Evolutionary conservation across 352 stramenopile genomes (phyloP).

Genomic region (Peronospora farinosa): DNA sequence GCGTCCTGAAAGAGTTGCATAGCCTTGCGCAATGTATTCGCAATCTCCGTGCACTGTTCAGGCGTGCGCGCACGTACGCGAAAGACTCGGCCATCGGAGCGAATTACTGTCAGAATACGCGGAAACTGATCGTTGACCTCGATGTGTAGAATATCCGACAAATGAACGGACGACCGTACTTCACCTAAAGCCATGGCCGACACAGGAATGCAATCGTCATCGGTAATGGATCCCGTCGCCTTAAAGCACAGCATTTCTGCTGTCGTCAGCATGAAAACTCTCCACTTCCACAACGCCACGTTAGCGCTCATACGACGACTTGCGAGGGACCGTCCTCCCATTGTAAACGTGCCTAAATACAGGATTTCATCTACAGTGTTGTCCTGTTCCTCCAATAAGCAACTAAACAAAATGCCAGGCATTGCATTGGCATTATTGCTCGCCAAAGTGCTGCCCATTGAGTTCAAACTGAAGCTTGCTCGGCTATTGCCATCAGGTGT

Average conservation of each 20-base stretch:
- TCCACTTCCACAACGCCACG: constrained; percentile 74
- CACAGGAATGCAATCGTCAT: constrained; percentile 20
- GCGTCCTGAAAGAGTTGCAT: constrained; percentile 69
- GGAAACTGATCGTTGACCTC: constrained; percentile 67
- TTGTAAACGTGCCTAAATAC: constrained; percentile 73
- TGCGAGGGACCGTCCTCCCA: constrained; percentile 61
- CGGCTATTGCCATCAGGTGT: constrained; percentile 10
- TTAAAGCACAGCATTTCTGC: constrained; percentile 79
- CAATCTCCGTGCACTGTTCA: constrained; percentile 62
- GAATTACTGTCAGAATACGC: constrained; percentile 68
- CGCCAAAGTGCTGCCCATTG: constrained; percentile 14
- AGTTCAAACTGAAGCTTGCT: constrained; percentile 29
- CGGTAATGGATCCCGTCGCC: constrained; percentile 29
- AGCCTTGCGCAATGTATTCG: constrained; percentile 37
- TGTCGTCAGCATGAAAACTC: constrained; percentile 69
- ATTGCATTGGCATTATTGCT: constrained; percentile 23
- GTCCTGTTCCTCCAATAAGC: constrained; percentile 65
- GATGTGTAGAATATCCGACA: constrained; percentile 75
- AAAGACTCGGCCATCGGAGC: constrained; percentile 65
- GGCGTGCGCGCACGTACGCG: constrained; percentile 57
- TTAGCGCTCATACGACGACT: constrained; percentile 67
- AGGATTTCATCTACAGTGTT: constrained; percentile 73
- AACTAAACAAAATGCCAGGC: constrained; percentile 67
- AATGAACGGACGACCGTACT: constrained; percentile 57
- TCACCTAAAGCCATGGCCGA: constrained; percentile 52